Conservation (phyloP, 2,329 filamentous ascomycete species). For the Fulvia fulva region DNA sequence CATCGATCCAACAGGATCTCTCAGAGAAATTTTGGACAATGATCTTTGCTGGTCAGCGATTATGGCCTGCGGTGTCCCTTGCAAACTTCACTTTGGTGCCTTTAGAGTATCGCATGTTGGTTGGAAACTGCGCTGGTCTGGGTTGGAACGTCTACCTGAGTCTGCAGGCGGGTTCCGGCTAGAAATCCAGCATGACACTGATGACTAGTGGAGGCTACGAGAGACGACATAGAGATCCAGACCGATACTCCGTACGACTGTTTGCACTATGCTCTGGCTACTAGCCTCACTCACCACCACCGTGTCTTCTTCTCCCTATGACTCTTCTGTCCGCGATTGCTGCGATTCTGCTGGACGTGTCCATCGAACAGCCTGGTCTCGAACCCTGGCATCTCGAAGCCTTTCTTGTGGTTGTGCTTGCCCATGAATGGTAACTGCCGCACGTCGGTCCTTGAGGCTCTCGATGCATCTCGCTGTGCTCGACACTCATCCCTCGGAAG, state of each 20-base stretch:
- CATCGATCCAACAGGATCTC: constrained; percentile 18
- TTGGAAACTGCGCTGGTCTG: constrained; percentile 68
- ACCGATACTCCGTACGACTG: neutral
- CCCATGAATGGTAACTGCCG: neutral
- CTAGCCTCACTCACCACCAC: neutral
- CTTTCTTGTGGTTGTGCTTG: neutral
- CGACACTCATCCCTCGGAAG: neutral
- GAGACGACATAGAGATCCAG: neutral
- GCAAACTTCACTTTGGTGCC: constrained; percentile 69
- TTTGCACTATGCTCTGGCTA: neutral
- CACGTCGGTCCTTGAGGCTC: neutral
- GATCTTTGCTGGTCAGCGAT: constrained; percentile 64
- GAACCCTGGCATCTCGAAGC: neutral
- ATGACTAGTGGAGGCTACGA: neutral
- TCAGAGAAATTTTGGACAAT: constrained; percentile 44
- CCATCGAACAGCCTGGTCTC: neutral
- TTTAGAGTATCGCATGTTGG: constrained; percentile 65
- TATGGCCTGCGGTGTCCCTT: constrained; percentile 68
- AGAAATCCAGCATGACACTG: neutral
- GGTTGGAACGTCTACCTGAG: constrained; percentile 74
- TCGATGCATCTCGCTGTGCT: neutral
- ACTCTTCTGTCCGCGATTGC: neutral
- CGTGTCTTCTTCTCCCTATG: neutral
- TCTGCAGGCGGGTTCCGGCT: constrained; percentile 45
- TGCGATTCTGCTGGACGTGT: neutral